Percentiles rank a stretch among this genome's conserved stretches.
phyloP scores from a whole-genome alignment of 768 basidiomycete species.

The Paxillus involutus region DNA sequence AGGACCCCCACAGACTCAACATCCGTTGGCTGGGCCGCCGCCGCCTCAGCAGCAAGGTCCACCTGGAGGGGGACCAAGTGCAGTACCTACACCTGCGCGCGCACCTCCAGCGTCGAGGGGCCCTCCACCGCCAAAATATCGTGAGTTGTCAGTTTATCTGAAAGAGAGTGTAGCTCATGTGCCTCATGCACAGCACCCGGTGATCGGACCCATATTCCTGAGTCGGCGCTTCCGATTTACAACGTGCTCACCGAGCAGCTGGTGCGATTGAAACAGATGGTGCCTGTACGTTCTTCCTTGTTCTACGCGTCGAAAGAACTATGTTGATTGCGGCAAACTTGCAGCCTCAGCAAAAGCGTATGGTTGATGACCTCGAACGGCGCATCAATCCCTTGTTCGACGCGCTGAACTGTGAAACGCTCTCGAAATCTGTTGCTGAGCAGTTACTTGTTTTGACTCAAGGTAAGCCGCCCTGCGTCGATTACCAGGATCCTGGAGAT shows the following conservation, averaged over 20 bases:
- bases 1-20: slow-evolving; percentile 29
- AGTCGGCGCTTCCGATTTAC: slow-evolving; percentile 61
- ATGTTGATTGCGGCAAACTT: background rate
- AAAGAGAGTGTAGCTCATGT: background rate
- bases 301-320: background rate
- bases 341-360: slow-evolving; percentile 79
- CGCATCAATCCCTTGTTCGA: slow-evolving; percentile 87
- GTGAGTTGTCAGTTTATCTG: slow-evolving; percentile 38
- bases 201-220: slow-evolving; percentile 90
- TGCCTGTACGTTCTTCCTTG: slow-evolving; percentile 55
- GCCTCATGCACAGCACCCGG: slow-evolving; percentile 62
- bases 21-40: slow-evolving; percentile 26
- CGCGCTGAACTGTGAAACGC: slow-evolving; percentile 85
- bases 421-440: slow-evolving; percentile 69
- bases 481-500: background rate
- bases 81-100: slow-evolving; percentile 24
- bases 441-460: slow-evolving; percentile 68
- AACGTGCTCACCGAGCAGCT: slow-evolving; percentile 65
- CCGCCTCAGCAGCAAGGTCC: slow-evolving; percentile 29
- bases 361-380: slow-evolving; percentile 85
- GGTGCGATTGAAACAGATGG: slow-evolving; percentile 65
- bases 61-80: slow-evolving; percentile 28
- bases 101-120: slow-evolving; percentile 35
- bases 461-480: slow-evolving; percentile 48
- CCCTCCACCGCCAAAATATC: slow-evolving; percentile 55